Evolutionary conservation across 176 grass and related monocot species (phyloP).

Genomic region (Typha latifolia): DNA sequence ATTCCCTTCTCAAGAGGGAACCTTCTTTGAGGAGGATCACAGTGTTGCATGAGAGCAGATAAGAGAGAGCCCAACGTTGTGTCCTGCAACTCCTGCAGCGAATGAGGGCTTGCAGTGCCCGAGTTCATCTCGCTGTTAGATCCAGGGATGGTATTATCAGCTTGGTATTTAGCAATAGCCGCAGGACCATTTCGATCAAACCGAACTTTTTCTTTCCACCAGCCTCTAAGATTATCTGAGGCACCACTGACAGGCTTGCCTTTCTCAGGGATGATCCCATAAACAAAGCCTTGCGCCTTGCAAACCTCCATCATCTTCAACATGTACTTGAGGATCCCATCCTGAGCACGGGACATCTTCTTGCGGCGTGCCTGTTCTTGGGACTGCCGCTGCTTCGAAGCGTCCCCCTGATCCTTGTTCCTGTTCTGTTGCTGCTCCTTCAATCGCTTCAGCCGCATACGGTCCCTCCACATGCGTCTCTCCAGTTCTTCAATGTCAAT

Average conservation of each 20-base stretch:
- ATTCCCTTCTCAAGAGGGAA: constrained; percentile 78
- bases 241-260: constrained; percentile 86
- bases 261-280: constrained; percentile 86
- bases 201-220: constrained; percentile 96
- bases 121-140: not conserved
- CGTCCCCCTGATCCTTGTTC: constrained; percentile 4
- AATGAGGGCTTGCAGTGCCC: constrained; percentile 20
- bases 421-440: constrained; percentile 48
- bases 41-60: constrained; percentile 87
- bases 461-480: constrained; percentile 77
- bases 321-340: constrained; percentile 93
- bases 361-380: constrained; percentile 79
- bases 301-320: constrained; percentile 97
- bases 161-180: constrained; percentile 46
- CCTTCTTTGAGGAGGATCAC: constrained; percentile 70
- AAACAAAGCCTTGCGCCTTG: constrained; percentile 91
- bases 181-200: constrained; percentile 88
- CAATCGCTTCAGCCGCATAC: constrained; percentile 56
- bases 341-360: constrained; percentile 96
- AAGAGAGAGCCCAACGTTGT: constrained; percentile 86
- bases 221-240: constrained; percentile 76
- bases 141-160: constrained; percentile 18
- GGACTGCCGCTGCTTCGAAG: constrained; percentile 21
- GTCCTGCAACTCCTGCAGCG: constrained; percentile 77
- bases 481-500: constrained; percentile 80